These are phyloP conservation scores for Colletotrichum chrysophilum DNA, from an alignment of 2,329 filamentous ascomycete species.

Conservation along the genomic window DNA sequence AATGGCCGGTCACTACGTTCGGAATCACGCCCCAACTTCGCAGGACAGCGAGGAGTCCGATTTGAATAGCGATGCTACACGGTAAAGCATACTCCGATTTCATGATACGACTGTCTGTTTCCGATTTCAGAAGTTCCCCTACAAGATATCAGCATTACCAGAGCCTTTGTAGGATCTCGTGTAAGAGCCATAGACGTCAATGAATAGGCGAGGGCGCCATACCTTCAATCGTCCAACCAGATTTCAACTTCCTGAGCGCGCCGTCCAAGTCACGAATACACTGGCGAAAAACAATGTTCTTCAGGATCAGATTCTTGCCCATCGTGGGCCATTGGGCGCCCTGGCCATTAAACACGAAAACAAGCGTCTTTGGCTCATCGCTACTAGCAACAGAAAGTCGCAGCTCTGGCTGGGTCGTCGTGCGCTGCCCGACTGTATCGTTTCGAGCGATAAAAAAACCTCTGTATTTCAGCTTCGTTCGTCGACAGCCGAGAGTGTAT, in stretches of 20 bases:
- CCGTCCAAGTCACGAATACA: slow-evolving; percentile 22
- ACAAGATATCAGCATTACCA: slow-evolving; percentile 7
- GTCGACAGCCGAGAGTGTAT: slow-evolving; percentile 33
- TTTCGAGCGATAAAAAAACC: slow-evolving; percentile 24
- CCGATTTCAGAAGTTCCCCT: not conserved
- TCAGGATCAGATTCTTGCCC: slow-evolving; percentile 6
- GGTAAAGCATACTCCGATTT: slow-evolving; percentile 32
- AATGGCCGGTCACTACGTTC: slow-evolving; percentile 44
- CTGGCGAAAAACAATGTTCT: not conserved
- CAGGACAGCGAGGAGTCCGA: slow-evolving; percentile 46
- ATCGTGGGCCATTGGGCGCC: slow-evolving; percentile 20
- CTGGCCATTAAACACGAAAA: slow-evolving; percentile 21
- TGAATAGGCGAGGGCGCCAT: not conserved
- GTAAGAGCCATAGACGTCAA: not conserved
- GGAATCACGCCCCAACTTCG: slow-evolving; percentile 32
- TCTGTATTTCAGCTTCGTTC: slow-evolving; percentile 31
- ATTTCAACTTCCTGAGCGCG: slow-evolving; percentile 35
- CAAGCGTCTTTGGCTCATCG: slow-evolving; percentile 28
- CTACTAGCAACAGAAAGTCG: not conserved
- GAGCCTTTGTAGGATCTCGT: not conserved
- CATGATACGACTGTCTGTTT: not conserved
- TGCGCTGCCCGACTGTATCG: not conserved
- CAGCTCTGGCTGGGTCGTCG: not conserved
- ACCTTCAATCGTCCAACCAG: not conserved
- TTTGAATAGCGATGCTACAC: slow-evolving; percentile 38